Base-by-base conservation (phyloP, 768 basidiomycete genomes). In the Dendrothele bispora region DNA sequence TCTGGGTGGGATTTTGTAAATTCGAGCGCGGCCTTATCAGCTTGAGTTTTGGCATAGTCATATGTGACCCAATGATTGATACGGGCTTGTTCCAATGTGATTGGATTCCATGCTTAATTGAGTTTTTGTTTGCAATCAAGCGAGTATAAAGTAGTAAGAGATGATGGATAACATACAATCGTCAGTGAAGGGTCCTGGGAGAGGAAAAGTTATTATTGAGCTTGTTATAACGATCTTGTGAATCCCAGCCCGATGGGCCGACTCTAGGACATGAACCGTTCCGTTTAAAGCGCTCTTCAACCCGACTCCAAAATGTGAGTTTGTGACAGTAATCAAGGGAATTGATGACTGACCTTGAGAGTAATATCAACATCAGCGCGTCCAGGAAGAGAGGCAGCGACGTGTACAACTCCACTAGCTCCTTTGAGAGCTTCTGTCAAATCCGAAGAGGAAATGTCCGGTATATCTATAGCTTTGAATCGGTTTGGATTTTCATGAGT, bases 1-100 rank as follows among this genome's bases (percentile, higher is more conserved):
- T 57, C 48, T 12, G 59, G 35, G 50, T 54, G 49, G 25, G 39
- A 26, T 8, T 57, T 48, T 14, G 46, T 49, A 29, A 49, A 57
- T 17, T 54, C 43, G 4, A 49, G 45, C 15, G 52, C 28, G 15
- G 50, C 49, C 34, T 46, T 49, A 26, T 52, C n/a, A n/a, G n/a
- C n/a, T n/a, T n/a, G n/a, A n/a, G n/a, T n/a, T n/a, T n/a, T n/a
- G n/a, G n/a, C n/a, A 10, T 49, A 44, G 10, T 37, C 42, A 28
- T 52, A 50, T 24, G 49, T 15, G 1, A 25, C 29, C 21, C 53
- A 45, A 1, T 27, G 7, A 22, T 42, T 49, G 46, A 56, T 51
- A 21, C 20, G 18, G 15, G 53, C 55, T 39, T 50, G 27, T 37
- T 48, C 53, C 25, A 49, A 50, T 3, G 55, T 54, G 1, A 49